A percentile compares a stretch with the other conserved stretches of the same genome.
Evolutionary conservation across 148 eudicot species (phyloP).

Genomic region (Cornus kousa): DNA sequence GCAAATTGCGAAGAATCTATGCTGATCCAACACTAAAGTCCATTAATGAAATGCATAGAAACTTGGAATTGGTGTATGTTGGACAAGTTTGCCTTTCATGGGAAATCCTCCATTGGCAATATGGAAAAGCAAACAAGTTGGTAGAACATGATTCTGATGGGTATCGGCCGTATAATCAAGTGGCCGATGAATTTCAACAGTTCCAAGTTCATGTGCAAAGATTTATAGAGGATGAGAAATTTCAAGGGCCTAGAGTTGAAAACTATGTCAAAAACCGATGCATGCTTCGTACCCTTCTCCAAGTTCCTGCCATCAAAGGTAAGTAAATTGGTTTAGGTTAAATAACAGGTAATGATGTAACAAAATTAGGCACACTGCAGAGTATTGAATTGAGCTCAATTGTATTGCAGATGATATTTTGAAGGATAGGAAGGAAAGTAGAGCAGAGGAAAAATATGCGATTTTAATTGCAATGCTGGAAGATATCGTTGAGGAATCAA

Average conservation of each 20-base stretch:
- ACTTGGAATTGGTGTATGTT: constrained; percentile 69
- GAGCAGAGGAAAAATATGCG: constrained; percentile 32
- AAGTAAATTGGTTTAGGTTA: neutral
- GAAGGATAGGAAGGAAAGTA: constrained; percentile 36
- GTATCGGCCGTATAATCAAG: constrained; percentile 48
- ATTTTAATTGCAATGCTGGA: constrained; percentile 47
- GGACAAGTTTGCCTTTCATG: constrained; percentile 85
- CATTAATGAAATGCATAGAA: constrained; percentile 48
- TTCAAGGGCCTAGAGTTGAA: constrained; percentile 65
- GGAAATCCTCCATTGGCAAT: constrained; percentile 87
- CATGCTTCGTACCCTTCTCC: constrained; percentile 47
- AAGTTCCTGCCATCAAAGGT: constrained; percentile 82
- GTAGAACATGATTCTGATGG: constrained; percentile 43
- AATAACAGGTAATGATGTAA: neutral
- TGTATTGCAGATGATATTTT: constrained; percentile 58
- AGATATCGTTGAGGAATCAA: constrained; percentile 58
- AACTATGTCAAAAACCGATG: constrained; percentile 61
- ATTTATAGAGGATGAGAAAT: constrained; percentile 81
- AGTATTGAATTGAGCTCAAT: neutral
- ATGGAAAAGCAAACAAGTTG: constrained; percentile 52
- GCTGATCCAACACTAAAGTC: constrained; percentile 60
- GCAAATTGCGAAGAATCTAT: constrained; percentile 50
- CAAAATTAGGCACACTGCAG: neutral
- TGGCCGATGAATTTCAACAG: constrained; percentile 73
- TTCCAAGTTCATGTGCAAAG: constrained; percentile 79